Conservation (phyloP, 371 early-diverging fungal genomes). For the Mucor circinelloides region DNA sequence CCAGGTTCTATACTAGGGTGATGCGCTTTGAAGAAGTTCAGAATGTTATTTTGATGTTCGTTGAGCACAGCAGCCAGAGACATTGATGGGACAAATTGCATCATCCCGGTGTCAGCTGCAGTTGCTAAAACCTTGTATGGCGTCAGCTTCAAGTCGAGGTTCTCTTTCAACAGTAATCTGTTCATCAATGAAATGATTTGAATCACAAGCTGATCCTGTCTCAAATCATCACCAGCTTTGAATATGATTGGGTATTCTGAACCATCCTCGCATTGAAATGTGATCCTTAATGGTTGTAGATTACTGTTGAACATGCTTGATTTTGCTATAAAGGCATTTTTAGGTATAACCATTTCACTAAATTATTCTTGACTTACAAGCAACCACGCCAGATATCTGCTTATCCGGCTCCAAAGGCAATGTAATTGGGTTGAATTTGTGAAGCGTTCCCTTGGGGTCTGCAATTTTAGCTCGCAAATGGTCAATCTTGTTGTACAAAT, state of each 20-base stretch:
- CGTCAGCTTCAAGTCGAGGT: slow-evolving; percentile 88
- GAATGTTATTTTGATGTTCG: slow-evolving; percentile 81
- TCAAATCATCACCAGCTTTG: slow-evolving; percentile 95
- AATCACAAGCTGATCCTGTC: slow-evolving; percentile 97
- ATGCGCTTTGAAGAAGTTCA: slow-evolving; percentile 74
- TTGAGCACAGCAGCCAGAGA: slow-evolving; percentile 89
- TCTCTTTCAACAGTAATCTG: slow-evolving; percentile 88
- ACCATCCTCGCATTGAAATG: slow-evolving; percentile 80
- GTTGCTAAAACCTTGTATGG: slow-evolving; percentile 96
- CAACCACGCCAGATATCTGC: slow-evolving; percentile 81
- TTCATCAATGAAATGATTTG: slow-evolving; percentile 97
- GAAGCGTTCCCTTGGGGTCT: slow-evolving; percentile 81
- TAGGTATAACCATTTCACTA: background rate
- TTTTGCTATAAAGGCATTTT: slow-evolving; percentile 58
- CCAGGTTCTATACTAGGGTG: slow-evolving; percentile 66
- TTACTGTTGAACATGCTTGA: slow-evolving; percentile 90
- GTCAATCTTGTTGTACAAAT: slow-evolving; percentile 63
- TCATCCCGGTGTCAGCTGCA: slow-evolving; percentile 87
- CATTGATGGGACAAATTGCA: slow-evolving; percentile 88
- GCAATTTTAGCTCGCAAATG: slow-evolving; percentile 69
- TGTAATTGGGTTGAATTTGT: slow-evolving; percentile 32
- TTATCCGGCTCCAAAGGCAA: slow-evolving; percentile 88
- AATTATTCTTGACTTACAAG: background rate
- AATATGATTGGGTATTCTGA: slow-evolving; percentile 89
- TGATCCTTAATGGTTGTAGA: slow-evolving; percentile 82